Base-by-base conservation (phyloP, 257 asterid genomes). In the Avicennia marina region DNA sequence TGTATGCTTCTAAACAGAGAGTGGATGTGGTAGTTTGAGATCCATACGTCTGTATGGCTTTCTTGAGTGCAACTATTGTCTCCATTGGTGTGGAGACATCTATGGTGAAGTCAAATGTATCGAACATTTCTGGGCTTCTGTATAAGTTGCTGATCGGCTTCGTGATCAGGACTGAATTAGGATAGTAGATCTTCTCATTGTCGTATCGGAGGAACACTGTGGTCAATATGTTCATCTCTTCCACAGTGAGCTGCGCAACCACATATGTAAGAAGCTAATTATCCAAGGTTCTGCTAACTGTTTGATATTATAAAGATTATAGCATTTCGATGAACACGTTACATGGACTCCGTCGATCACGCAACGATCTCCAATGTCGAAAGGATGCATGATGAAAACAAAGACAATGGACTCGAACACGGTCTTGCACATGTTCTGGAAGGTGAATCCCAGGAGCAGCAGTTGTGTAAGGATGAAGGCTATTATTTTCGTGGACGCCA, bases 311-410 rank as follows among this genome's bases (percentile, higher is more conserved):
- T n/a, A n/a, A n/a, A n/a, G n/a, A n/a, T n/a, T n/a, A n/a, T n/a
- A n/a, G n/a, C n/a, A 19, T 11, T 19, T 18, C 17, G 43, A 12
- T 39, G 17, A 49, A 15, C n/a, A 26, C 11, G 46, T 44, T 75
- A 83, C 93, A 85, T 80, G 84, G 58, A 80, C 79, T 0, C 89
- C 89, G n/a, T 79, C 88, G 11, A 83, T 48, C 49, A 83, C 93
- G 12, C 87, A 80, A 0, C 88, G 83, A 25, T 83, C 93, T 0
- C 93, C 93, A 6, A 83, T 72, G 34, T 83, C 93, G n/a, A 75
- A 83, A 24, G 93, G 93, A 42, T 83, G 93, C 85, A 80, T 74
- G 47, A 83, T 75, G 25, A 83, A 83, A 6, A 80, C 88, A 18
- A 83, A 83, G 55, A 83, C 77, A 1, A 78, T 80, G 29, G 88